A percentile compares a stretch with the other conserved stretches of the same genome.
phyloP scores from a whole-genome alignment of 2,329 filamentous ascomycete genomes.

The Alternaria atra region DNA sequence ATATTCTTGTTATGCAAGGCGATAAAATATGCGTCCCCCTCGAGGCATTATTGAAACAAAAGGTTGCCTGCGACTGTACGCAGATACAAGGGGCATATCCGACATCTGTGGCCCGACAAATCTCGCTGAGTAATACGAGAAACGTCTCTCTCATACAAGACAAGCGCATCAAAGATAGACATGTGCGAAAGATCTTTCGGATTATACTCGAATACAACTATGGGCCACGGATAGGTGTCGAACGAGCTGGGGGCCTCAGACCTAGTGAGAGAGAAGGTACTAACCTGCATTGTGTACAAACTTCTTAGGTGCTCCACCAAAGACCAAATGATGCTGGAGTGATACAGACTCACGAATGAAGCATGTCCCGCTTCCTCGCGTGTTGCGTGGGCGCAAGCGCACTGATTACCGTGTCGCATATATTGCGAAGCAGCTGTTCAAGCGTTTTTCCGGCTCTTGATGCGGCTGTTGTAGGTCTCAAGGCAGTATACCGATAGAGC shows the following conservation, averaged over 20 bases:
- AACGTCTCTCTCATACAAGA: slow-evolving; percentile 30
- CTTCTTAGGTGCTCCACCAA: slow-evolving; percentile 30
- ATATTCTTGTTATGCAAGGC: slow-evolving; percentile 25
- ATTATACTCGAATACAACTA: slow-evolving; percentile 3
- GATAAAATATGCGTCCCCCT: slow-evolving; percentile 17
- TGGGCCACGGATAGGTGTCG: slow-evolving; percentile 18
- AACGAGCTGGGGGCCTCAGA: slow-evolving; percentile 24
- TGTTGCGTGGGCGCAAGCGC: slow-evolving; percentile 44
- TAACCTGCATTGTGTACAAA: slow-evolving; percentile 26
- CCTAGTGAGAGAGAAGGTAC: slow-evolving; percentile 20
- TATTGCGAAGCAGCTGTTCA: slow-evolving; percentile 35
- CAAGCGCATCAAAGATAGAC: slow-evolving; percentile 21
- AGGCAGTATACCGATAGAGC: slow-evolving; percentile 19
- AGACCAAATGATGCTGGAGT: slow-evolving; percentile 32
- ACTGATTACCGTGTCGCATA: slow-evolving; percentile 41
- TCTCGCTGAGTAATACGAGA: slow-evolving; percentile 17
- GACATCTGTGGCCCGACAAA: slow-evolving; percentile 20
- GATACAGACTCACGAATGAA: slow-evolving; percentile 38
- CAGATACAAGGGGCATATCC: slow-evolving; percentile 37
- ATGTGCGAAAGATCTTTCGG: slow-evolving; percentile 5
- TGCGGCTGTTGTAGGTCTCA: slow-evolving; percentile 28
- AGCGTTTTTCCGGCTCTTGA: slow-evolving; percentile 31
- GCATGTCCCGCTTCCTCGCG: slow-evolving; percentile 37
- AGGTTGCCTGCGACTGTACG: slow-evolving; percentile 29
- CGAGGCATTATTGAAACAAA: neutral